Percentiles rank a stretch among this genome's conserved stretches.
These are phyloP conservation scores for Phytopythium ostracodes DNA, from an alignment of 352 stramenopile species.

Conservation along the genomic window DNA sequence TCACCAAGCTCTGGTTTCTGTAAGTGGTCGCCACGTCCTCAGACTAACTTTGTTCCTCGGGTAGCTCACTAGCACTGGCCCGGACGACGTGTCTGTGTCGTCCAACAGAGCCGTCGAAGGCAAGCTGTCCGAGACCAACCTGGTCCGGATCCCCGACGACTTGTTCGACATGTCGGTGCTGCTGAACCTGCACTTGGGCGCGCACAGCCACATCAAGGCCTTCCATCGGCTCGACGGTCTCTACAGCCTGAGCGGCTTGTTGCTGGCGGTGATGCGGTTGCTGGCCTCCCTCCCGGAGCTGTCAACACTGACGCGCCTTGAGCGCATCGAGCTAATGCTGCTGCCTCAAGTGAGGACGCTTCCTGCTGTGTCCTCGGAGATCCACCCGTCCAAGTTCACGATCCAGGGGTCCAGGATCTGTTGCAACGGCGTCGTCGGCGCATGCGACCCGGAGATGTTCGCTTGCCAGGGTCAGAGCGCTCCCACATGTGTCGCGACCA, in stretches of 20 bases:
- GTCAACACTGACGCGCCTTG: background rate
- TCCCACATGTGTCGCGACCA: background rate
- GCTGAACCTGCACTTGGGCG: constrained; percentile 11
- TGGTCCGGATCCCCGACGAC: constrained; percentile 6
- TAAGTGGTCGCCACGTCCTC: background rate
- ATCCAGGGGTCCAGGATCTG: constrained; percentile 8
- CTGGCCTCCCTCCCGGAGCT: constrained; percentile 10
- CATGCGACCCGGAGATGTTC: background rate
- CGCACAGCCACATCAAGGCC: background rate
- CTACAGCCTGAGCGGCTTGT: constrained; percentile 9
- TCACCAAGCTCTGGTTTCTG: constrained; percentile 13
- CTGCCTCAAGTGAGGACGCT: background rate
- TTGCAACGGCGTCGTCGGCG: constrained; percentile 18
- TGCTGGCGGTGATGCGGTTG: background rate
- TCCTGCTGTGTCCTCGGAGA: constrained; percentile 8
- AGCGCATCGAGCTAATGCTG: constrained; percentile 8
- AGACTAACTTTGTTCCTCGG: background rate
- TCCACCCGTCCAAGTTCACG: constrained; percentile 2
- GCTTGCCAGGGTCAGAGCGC: background rate
- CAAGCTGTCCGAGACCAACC: background rate
- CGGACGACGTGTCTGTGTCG: background rate
- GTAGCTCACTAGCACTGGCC: background rate
- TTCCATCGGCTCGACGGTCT: constrained; percentile 14
- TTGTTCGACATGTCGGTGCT: constrained; percentile 18
- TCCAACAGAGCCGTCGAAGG: constrained; percentile 13